phyloP scores from a whole-genome alignment of 169 alveolate species.

The Plasmodium inui region DNA sequence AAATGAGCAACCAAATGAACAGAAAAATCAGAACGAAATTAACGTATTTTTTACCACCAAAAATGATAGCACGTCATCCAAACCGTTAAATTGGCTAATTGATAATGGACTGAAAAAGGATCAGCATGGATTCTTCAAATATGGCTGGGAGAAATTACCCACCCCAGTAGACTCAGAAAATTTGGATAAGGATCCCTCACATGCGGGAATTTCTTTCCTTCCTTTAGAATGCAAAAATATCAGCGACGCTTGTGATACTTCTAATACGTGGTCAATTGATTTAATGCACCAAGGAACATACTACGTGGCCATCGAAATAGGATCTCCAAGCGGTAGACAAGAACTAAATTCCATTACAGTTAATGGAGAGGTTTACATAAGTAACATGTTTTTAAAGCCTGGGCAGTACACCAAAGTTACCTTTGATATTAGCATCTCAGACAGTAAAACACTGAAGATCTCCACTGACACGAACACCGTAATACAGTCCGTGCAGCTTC shows the following conservation, averaged over 20 bases:
- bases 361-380: slow-evolving; percentile 61
- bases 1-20: slow-evolving; percentile 20
- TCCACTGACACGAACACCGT: slow-evolving; percentile 74
- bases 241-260: slow-evolving; percentile 45
- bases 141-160: slow-evolving; percentile 73
- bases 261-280: slow-evolving; percentile 75
- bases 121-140: slow-evolving; percentile 50
- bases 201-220: slow-evolving; percentile 64
- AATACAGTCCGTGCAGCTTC: slow-evolving; percentile 56
- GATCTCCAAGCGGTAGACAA: slow-evolving; percentile 75
- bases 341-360: slow-evolving; percentile 66
- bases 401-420: slow-evolving; percentile 67
- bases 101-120: slow-evolving; percentile 71
- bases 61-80: slow-evolving; percentile 22
- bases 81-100: slow-evolving; percentile 60
- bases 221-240: slow-evolving; percentile 54
- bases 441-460: slow-evolving; percentile 38
- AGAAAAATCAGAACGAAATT: slow-evolving; percentile 62
- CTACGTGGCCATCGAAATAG: slow-evolving; percentile 64
- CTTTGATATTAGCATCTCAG: slow-evolving; percentile 18
- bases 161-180: slow-evolving; percentile 39
- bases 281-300: slow-evolving; percentile 58
- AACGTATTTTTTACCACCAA: slow-evolving; percentile 66
- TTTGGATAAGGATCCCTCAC: slow-evolving; percentile 46
- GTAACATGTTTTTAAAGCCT: slow-evolving; percentile 65